Percentiles rank a stretch among this genome's conserved stretches.
Conservation (phyloP, 1,284 basidiomycete species). For the Puccinia brachypodii region DNA sequence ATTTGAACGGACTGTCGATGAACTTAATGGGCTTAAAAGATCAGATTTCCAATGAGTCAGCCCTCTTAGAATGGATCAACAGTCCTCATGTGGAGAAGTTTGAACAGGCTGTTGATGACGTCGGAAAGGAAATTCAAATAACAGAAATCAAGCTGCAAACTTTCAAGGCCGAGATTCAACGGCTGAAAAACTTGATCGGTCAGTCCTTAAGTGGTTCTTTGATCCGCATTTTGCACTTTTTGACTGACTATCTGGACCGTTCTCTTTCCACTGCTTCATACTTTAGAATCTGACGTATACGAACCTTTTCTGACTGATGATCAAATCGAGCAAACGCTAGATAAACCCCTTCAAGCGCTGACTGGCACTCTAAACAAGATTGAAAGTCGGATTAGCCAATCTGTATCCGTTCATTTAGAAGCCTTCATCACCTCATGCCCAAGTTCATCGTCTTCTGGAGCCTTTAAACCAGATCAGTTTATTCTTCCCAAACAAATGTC, state of each 20-base stretch:
- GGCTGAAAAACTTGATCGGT: constrained; percentile 13
- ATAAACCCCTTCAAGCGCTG: constrained; percentile 20
- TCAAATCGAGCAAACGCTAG: constrained; percentile 5
- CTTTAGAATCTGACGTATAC: constrained; percentile 22
- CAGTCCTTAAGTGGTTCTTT: background rate
- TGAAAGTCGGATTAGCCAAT: constrained; percentile 11
- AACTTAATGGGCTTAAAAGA: constrained; percentile 34
- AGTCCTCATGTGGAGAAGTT: constrained; percentile 13
- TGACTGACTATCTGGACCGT: background rate
- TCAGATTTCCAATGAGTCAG: constrained; percentile 37
- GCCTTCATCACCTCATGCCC: constrained; percentile 38
- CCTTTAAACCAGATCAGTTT: constrained; percentile 44
- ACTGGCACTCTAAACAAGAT: constrained; percentile 8
- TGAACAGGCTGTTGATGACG: constrained; percentile 14
- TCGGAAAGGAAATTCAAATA: background rate
- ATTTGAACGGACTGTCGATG: constrained; percentile 33
- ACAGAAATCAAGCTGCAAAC: background rate
- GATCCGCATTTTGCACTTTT: background rate
- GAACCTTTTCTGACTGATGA: constrained; percentile 14
- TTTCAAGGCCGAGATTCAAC: constrained; percentile 18
- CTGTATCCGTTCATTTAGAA: constrained; percentile 15
- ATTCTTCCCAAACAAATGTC: constrained; percentile 45
- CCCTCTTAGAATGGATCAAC: constrained; percentile 28
- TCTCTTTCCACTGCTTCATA: background rate
- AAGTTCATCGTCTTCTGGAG: constrained; percentile 20